Percentiles rank a stretch among this genome's conserved stretches.
These are phyloP conservation scores for Bipolaris oryzae DNA, from an alignment of 2,329 filamentous ascomycete species.

Conservation along the genomic window DNA sequence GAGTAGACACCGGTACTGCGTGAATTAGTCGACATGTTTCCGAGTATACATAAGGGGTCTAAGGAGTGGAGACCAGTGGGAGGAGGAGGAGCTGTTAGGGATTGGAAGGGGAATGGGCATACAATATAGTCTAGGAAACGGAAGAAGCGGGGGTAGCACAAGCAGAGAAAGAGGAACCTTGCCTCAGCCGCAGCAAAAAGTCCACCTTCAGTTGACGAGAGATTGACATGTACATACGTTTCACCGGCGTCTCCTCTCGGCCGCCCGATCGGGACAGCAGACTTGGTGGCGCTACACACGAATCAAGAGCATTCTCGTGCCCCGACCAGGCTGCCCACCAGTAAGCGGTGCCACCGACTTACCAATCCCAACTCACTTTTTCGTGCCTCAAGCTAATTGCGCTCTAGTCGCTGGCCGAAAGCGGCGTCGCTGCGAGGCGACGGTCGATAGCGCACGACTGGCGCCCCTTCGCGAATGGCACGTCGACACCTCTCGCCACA, in stretches of 20 bases:
- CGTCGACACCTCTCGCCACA: slow-evolving; percentile 4
- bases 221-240: slow-evolving; percentile 10
- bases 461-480: slow-evolving; percentile 6
- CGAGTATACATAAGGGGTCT: slow-evolving; percentile 8
- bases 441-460: slow-evolving; percentile 8
- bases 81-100: neutral
- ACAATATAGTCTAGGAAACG: slow-evolving; percentile 1
- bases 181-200: slow-evolving; percentile 3
- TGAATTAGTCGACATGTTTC: slow-evolving; percentile 23
- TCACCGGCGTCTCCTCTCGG: slow-evolving; percentile 7
- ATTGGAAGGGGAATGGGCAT: slow-evolving; percentile 1
- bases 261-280: slow-evolving; percentile 6
- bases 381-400: slow-evolving; percentile 12
- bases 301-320: slow-evolving; percentile 19
- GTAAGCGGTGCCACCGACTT: slow-evolving; percentile 16
- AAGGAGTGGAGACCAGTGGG: neutral
- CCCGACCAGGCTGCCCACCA: slow-evolving; percentile 17
- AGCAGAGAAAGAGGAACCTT: neutral
- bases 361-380: slow-evolving; percentile 16
- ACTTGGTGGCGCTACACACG: slow-evolving; percentile 9
- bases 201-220: slow-evolving; percentile 1
- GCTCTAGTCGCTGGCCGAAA: slow-evolving; percentile 14
- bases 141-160: slow-evolving; percentile 9
- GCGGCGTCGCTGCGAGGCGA: slow-evolving; percentile 7
- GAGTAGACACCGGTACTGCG: slow-evolving; percentile 25